Evolutionary conservation across 441 rosid species (phyloP).

Genomic region (Monsonia emarginata): DNA sequence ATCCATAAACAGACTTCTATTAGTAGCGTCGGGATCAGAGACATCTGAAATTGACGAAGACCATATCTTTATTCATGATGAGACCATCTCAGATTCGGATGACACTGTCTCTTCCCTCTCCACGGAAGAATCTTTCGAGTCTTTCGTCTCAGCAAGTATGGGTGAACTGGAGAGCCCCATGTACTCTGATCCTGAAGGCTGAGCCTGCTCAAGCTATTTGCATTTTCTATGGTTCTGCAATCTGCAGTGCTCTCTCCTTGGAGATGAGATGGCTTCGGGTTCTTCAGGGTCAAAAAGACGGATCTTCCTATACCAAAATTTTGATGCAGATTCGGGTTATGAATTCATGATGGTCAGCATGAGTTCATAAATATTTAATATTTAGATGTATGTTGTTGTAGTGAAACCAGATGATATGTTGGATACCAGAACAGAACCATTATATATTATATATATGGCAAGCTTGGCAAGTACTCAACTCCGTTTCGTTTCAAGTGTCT

Average conservation of each 20-base stretch:
- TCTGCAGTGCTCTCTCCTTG: neutral
- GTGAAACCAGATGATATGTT: too few relatives aligned
- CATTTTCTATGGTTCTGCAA: neutral
- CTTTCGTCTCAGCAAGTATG: conserved; percentile 94
- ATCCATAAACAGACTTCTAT: conserved; percentile 68
- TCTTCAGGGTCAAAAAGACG: neutral
- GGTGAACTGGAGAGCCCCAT: conserved; percentile 79
- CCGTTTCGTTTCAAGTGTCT: too few relatives aligned
- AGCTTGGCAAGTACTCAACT: too few relatives aligned
- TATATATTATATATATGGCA: too few relatives aligned
- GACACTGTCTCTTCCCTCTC: conserved; percentile 66
- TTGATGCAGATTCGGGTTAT: neutral
- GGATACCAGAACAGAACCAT: too few relatives aligned
- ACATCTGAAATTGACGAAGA: conserved; percentile 64
- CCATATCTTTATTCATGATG: conserved; percentile 38
- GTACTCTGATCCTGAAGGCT: conserved; percentile 47
- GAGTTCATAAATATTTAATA: neutral
- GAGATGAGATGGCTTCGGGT: neutral
- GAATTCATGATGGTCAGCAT: neutral
- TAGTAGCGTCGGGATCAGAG: conserved; percentile 64
- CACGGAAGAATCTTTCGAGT: conserved; percentile 48
- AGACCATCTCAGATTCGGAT: conserved; percentile 38
- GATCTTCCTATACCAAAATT: neutral
- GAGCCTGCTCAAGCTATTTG: neutral
- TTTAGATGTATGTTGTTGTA: neutral